A percentile compares a stretch with the other conserved stretches of the same genome.
phyloP scores from a whole-genome alignment of 306 rosid species.

The Quercus suber region DNA sequence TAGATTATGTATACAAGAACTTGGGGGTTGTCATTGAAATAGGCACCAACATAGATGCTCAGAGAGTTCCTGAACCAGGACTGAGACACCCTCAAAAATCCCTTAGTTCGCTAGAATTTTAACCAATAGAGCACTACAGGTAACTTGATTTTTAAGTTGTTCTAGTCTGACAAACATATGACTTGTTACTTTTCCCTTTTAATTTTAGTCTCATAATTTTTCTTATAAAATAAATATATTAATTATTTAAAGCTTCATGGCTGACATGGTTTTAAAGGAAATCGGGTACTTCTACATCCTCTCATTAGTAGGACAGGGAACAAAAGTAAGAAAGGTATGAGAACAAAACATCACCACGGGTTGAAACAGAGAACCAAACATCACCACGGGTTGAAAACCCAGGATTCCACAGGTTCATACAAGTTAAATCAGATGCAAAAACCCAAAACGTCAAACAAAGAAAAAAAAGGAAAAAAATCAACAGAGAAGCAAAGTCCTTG shows the following conservation, averaged over 20 bases:
- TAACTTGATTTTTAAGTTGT: conserved; percentile 22
- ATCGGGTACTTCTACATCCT: neutral
- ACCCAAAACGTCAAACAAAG: too few relatives aligned
- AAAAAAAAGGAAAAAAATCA: too few relatives aligned
- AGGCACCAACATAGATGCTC: conserved; percentile 74
- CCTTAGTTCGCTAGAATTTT: conserved; percentile 68
- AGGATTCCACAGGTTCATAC: too few relatives aligned
- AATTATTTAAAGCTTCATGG: neutral
- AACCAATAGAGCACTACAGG: conserved; percentile 82
- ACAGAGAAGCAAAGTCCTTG: too few relatives aligned
- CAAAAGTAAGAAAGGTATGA: too few relatives aligned
- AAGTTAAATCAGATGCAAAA: too few relatives aligned
- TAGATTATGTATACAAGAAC: conserved; percentile 68
- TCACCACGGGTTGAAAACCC: too few relatives aligned
- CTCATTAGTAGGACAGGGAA: neutral
- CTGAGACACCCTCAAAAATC: conserved; percentile 70
- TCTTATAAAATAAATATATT: neutral
- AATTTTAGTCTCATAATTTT: neutral
- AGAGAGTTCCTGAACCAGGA: conserved; percentile 60
- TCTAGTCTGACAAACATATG: neutral
- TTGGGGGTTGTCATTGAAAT: conserved; percentile 78
- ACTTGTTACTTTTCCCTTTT: neutral
- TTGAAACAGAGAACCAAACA: too few relatives aligned
- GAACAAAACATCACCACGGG: too few relatives aligned
- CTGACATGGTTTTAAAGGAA: neutral